phyloP scores from a whole-genome alignment of 345 rosid genomes.

The Gossypium mustelinum region DNA sequence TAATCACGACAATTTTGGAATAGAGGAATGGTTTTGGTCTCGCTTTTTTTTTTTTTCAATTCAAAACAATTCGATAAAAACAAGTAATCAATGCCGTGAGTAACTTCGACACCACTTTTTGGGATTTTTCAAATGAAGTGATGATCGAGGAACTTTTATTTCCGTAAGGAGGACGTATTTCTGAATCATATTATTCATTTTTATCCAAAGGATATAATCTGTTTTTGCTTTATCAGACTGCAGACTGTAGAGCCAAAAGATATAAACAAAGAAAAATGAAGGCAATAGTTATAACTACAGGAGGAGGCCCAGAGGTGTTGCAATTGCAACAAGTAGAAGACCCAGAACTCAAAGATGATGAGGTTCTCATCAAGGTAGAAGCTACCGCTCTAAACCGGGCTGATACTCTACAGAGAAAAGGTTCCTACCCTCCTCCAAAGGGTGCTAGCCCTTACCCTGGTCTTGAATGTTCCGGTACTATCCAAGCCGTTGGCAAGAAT shows the following conservation, averaged over 20 bases:
- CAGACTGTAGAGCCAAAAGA: neutral
- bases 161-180: too few species aligned
- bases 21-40: too few species aligned
- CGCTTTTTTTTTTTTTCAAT: too few species aligned
- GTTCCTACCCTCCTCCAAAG: conserved; percentile 69
- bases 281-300: conserved; percentile 67
- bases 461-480: conserved; percentile 79
- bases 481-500: conserved; percentile 47
- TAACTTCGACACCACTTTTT: neutral
- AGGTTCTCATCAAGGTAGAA: conserved; percentile 63
- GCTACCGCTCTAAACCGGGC: conserved; percentile 79
- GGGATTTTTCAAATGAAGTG: too few species aligned
- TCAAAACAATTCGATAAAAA: too few species aligned
- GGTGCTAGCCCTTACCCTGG: conserved; percentile 71
- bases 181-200: too few species aligned
- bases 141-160: too few species aligned
- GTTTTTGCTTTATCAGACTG: neutral
- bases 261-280: conserved; percentile 39
- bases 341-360: conserved; percentile 61
- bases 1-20: too few species aligned
- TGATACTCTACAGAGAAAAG: conserved; percentile 69
- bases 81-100: neutral
- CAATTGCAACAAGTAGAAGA: conserved; percentile 66
- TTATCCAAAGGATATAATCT: too few species aligned
- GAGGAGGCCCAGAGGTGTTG: conserved; percentile 71